Evolutionary conservation across 148 eudicot genomes (phyloP), one percentile per base, ranked within the genome.

Genomic region (Cornus kousa): DNA sequence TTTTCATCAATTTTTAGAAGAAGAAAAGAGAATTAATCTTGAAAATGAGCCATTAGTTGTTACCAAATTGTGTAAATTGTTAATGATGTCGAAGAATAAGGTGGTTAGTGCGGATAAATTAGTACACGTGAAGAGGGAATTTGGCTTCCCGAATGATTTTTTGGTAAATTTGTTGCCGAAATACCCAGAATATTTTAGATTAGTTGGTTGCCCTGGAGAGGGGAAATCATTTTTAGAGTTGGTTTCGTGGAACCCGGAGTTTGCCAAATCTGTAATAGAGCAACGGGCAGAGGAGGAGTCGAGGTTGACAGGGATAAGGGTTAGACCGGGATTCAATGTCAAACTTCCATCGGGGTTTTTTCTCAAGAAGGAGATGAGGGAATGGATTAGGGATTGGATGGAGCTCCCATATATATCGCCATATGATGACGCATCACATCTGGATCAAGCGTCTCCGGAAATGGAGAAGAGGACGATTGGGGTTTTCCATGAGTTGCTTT

Each of bases 371-470:
- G 97, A 86, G 67, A 94, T 92, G 98, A 91, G 98, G 80, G 98
- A 96, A 74, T 96, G 99, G 99, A 81, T 89, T 68, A 83, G 97
- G 80, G 97, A 96, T 86, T 96, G 99, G 99, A 81, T 92, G 85
- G 99, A 94, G 84, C 83, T 91, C 75, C 97, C 98, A 0, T 96
- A 96, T 69, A 80, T 92, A 40, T 93, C 91, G 3, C 99, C 99
- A 0, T 96, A 94, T 71, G 94, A 87, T 17, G 93, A 93, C 86
- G 88, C 88, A 0, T 86, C 90, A 0, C 28, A 75, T 67, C 84
- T 93, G 79, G 91, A 88, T 35, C 87, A 81, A 13, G 78, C 87
- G 19, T 95, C 99, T 0, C 87, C 77, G 12, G 97, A 92, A 74
- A 92, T 91, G 95, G 99, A 96, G 86, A 97, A 97, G 88, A 85